Conservation (phyloP, 192 early-diverging fungal genomes). For the Backusella tarrabulga region DNA sequence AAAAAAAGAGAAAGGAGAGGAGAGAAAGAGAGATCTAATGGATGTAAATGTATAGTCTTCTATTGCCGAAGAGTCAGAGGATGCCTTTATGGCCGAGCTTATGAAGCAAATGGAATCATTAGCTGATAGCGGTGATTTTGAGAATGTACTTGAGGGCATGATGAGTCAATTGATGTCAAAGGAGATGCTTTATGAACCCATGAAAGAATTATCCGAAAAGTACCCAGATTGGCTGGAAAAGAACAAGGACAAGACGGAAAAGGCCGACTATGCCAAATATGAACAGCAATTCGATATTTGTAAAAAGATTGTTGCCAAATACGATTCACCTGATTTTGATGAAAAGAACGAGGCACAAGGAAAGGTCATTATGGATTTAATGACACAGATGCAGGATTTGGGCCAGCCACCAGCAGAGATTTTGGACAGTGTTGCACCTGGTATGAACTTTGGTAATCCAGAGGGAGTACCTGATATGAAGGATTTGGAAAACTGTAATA, state of each 20-base stretch:
- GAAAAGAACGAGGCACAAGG: slow-evolving; percentile 65
- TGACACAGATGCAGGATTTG: slow-evolving; percentile 97
- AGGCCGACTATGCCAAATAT: slow-evolving; percentile 75
- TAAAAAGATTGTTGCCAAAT: slow-evolving; percentile 78
- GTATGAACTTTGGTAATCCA: slow-evolving; percentile 76
- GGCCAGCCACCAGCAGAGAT: slow-evolving; percentile 94
- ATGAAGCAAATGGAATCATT: slow-evolving; percentile 80
- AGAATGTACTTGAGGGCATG: slow-evolving; percentile 83
- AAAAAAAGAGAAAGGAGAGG: background rate
- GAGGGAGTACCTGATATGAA: slow-evolving; percentile 54
- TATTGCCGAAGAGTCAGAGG: slow-evolving; percentile 50
- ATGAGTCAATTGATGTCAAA: slow-evolving; percentile 92
- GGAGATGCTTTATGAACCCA: slow-evolving; percentile 93
- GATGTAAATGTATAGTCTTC: slow-evolving; percentile 36
- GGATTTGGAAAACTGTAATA: slow-evolving; percentile 52
- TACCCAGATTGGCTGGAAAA: slow-evolving; percentile 88
- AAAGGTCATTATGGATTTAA: slow-evolving; percentile 82
- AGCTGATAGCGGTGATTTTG: slow-evolving; percentile 71
- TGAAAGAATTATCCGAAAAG: slow-evolving; percentile 83
- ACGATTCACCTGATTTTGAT: slow-evolving; percentile 69
- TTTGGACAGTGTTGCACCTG: slow-evolving; percentile 88
- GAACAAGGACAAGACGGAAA: slow-evolving; percentile 70
- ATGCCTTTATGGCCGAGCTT: slow-evolving; percentile 63
- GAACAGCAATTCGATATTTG: slow-evolving; percentile 77
- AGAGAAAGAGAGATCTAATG: background rate